Evolutionary conservation across 2,329 filamentous ascomycete genomes (phyloP).

Genomic region (Paecilomyces sp.): DNA sequence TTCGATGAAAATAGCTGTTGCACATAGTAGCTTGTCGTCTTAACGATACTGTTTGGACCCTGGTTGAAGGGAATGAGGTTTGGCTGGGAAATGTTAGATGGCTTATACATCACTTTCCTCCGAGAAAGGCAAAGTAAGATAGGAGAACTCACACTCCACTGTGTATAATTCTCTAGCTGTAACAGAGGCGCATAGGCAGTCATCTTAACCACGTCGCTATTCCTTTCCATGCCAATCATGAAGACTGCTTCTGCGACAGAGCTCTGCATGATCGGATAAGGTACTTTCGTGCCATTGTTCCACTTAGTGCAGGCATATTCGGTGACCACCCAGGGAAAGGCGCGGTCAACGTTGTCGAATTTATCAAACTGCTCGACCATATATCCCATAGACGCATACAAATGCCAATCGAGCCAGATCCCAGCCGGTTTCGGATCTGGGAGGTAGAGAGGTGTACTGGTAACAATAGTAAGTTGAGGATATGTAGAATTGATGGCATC

Average conservation of each 20-base stretch:
- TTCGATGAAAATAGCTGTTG: constrained; percentile 29
- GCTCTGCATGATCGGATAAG: constrained; percentile 28
- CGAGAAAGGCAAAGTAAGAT: neutral
- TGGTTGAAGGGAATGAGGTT: constrained; percentile 25
- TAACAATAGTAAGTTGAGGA: constrained; percentile 46
- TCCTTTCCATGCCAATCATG: constrained; percentile 46
- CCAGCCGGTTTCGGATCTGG: constrained; percentile 4
- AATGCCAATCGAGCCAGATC: constrained; percentile 36
- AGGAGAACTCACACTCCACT: constrained; percentile 24
- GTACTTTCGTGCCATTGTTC: neutral
- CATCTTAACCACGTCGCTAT: constrained; percentile 30
- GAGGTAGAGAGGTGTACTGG: constrained; percentile 8
- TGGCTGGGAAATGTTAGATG: constrained; percentile 13
- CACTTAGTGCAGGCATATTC: constrained; percentile 3
- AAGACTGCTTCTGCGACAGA: constrained; percentile 58
- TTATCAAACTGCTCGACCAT: constrained; percentile 45
- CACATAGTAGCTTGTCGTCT: constrained; percentile 27
- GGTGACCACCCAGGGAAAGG: constrained; percentile 1
- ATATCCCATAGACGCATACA: constrained; percentile 46
- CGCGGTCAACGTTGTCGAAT: constrained; percentile 43
- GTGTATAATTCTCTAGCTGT: constrained; percentile 25
- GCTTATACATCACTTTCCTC: too few species aligned
- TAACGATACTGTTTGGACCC: constrained; percentile 18
- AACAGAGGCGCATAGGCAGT: constrained; percentile 29
- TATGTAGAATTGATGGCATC: constrained; percentile 51